Base-by-base conservation (phyloP, 2,329 filamentous ascomycete genomes). In the Arthrobotrys musiformis region DNA sequence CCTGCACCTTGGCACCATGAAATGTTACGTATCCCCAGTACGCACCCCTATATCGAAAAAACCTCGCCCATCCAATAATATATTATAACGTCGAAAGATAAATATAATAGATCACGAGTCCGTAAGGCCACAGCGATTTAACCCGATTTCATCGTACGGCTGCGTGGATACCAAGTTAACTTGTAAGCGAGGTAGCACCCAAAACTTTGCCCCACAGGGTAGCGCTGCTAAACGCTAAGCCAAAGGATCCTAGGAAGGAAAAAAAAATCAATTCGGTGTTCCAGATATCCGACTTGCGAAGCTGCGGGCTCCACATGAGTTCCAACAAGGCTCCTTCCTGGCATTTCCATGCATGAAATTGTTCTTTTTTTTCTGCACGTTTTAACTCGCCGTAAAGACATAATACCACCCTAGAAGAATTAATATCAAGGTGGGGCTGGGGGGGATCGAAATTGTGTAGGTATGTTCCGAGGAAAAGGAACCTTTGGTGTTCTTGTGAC, bases 281-380 rank as follows among this genome's bases (percentile, higher is more conserved):
- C 17, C 30, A 37, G 60, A 73, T 67, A 63, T 75, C 70, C 70
- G 70, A 75, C 46, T 50, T 40, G 70, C 70, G 70, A 75, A 48
- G 35, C n/a, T n/a, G n/a, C 33, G 58, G 58, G 26, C 40, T 72
- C 58, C 42, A 62, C 30, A 26, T 24, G 58, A 54, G 42, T 24
- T 19, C 37, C n/a, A 46, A 69, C 54, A 58, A 22, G 22, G 54
- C 24, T 33, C 26, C 28, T 35, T 35, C 50, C 24, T n/a, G n/a
- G n/a, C n/a, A n/a, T 52, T 50, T 37, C 67, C 52, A 24, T 62
- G 67, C 67, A 70, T 72, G 42, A 58, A 56, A 56, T 7, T n/a
- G n/a, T n/a, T n/a, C n/a, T n/a, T n/a, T n/a, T n/a, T 30, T 35
- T 58, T 58, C 50, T 62, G 44, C 28, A 48, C 52, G 17, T 37